phyloP scores from a whole-genome alignment of 2,329 filamentous ascomycete species.

The Magnaporthales sp. region DNA sequence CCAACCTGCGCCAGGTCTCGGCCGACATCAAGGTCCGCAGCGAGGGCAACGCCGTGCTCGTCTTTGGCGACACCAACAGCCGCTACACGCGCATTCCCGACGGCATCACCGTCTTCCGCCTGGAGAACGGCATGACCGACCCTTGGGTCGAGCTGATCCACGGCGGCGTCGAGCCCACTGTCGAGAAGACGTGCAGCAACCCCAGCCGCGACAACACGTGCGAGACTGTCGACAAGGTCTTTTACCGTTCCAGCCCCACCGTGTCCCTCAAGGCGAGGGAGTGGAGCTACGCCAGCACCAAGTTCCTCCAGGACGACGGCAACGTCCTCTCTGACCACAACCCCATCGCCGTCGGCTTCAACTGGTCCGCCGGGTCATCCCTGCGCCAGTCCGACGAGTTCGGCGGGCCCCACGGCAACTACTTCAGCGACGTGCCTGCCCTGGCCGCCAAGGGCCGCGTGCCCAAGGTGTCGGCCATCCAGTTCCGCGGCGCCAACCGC shows the following conservation, averaged over 20 bases:
- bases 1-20: conserved; percentile 51
- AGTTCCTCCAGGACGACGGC: conserved; percentile 49
- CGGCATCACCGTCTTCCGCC: conserved; percentile 39
- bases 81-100: conserved; percentile 51
- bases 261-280: conserved; percentile 35
- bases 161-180: conserved; percentile 34
- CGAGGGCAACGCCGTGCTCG: conserved; percentile 50
- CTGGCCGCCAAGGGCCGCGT: conserved; percentile 19
- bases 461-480: conserved; percentile 27
- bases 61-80: conserved; percentile 58
- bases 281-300: conserved; percentile 45
- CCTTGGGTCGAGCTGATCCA: conserved; percentile 49
- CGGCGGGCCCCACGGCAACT: conserved; percentile 40
- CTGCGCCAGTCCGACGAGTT: conserved; percentile 35
- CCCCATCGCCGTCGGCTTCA: conserved; percentile 48
- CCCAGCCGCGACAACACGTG: conserved; percentile 44
- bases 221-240: conserved; percentile 60
- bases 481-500: conserved; percentile 36
- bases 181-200: conserved; percentile 44
- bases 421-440: conserved; percentile 45
- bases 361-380: conserved; percentile 27
- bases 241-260: conserved; percentile 44
- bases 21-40: conserved; percentile 48
- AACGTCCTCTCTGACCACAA: conserved; percentile 56
- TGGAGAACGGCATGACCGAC: conserved; percentile 45